phyloP scores from a whole-genome alignment of 768 basidiomycete species.

The Kwoniella sp. region DNA sequence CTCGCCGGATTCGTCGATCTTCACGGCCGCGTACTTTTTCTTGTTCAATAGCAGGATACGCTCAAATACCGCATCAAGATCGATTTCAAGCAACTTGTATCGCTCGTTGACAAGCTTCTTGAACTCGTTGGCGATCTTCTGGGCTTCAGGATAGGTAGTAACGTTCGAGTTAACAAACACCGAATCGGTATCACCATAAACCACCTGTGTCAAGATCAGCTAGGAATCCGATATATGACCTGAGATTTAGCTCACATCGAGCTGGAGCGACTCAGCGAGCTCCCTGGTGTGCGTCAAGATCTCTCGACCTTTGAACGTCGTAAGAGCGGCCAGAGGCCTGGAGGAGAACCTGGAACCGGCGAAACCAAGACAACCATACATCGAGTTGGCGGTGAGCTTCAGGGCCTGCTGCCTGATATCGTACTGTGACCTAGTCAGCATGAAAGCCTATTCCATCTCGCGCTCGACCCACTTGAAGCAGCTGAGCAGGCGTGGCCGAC shows the following conservation, averaged over 20 bases:
- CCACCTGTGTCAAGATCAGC: slow-evolving; percentile 76
- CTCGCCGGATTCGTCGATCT: slow-evolving; percentile 75
- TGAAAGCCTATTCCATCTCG: background rate
- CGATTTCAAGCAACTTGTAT: slow-evolving; percentile 93
- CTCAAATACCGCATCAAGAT: slow-evolving; percentile 89
- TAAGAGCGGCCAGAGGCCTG: slow-evolving; percentile 90
- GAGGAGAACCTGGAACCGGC: slow-evolving; percentile 96
- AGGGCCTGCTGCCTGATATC: slow-evolving; percentile 96
- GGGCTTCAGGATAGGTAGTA: slow-evolving; percentile 77
- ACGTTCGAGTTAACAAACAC: slow-evolving; percentile 97
- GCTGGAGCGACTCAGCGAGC: slow-evolving; percentile 78
- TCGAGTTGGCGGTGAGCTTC: slow-evolving; percentile 97
- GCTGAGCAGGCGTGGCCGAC: slow-evolving; percentile 62
- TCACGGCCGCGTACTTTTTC: slow-evolving; percentile 98
- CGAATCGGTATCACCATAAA: slow-evolving; percentile 98
- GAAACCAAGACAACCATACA: slow-evolving; percentile 99
- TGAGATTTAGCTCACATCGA: slow-evolving; percentile 91
- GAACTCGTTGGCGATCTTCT: slow-evolving; percentile 85
- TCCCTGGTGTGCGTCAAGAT: slow-evolving; percentile 90
- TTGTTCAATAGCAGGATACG: slow-evolving; percentile 89
- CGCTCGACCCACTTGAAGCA: slow-evolving; percentile 65
- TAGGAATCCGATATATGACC: too few species aligned
- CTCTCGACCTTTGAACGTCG: slow-evolving; percentile 95
- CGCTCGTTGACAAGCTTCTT: slow-evolving; percentile 95
- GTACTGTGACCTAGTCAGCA: slow-evolving; percentile 57